Evolutionary conservation across 2,329 filamentous ascomycete genomes (phyloP).

Genomic region (Colletotrichum destructivum): DNA sequence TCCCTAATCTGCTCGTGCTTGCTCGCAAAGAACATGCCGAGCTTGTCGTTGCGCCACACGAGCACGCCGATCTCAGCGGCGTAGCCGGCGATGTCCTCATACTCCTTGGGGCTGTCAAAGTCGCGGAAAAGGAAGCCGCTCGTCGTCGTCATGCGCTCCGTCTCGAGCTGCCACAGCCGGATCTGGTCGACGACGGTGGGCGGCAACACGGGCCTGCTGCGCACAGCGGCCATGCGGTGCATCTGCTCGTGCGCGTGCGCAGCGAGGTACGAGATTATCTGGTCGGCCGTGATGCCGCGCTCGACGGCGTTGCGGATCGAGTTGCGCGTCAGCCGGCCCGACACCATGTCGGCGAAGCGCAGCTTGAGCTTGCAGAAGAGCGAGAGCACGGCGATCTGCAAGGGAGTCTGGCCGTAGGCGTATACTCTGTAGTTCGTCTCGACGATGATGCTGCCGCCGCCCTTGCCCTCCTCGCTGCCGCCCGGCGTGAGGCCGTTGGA

Average conservation of each 20-base stretch:
- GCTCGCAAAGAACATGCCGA: conserved; percentile 91
- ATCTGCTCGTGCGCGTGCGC: conserved; percentile 97
- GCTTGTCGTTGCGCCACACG: conserved; percentile 86
- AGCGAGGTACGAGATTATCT: conserved; percentile 94
- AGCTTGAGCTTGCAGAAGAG: conserved; percentile 91
- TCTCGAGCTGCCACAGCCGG: conserved; percentile 96
- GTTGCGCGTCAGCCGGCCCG: conserved; percentile 89
- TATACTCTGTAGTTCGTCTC: conserved; percentile 99
- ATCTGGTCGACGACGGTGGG: conserved; percentile 99
- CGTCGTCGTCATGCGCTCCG: conserved; percentile 90
- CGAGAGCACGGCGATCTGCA: conserved; percentile 94
- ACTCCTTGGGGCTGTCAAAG: conserved; percentile 81
- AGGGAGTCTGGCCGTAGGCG: conserved; percentile 93
- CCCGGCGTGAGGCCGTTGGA: conserved; percentile 53
- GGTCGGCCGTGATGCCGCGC: conserved; percentile 92
- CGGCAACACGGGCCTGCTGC: conserved; percentile 82
- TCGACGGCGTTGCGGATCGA: conserved; percentile 90
- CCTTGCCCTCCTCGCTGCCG: conserved; percentile 67
- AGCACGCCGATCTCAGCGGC: conserved; percentile 93
- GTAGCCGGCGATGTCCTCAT: conserved; percentile 79
- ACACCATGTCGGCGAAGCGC: conserved; percentile 94
- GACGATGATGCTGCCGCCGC: conserved; percentile 84
- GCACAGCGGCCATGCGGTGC: conserved; percentile 73
- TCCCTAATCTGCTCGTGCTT: conserved; percentile 90
- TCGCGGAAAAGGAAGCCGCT: conserved; percentile 92